These are phyloP conservation scores for Hyaloscypha variabilis DNA, from an alignment of 495 filamentous ascomycete species.

Conservation along the genomic window DNA sequence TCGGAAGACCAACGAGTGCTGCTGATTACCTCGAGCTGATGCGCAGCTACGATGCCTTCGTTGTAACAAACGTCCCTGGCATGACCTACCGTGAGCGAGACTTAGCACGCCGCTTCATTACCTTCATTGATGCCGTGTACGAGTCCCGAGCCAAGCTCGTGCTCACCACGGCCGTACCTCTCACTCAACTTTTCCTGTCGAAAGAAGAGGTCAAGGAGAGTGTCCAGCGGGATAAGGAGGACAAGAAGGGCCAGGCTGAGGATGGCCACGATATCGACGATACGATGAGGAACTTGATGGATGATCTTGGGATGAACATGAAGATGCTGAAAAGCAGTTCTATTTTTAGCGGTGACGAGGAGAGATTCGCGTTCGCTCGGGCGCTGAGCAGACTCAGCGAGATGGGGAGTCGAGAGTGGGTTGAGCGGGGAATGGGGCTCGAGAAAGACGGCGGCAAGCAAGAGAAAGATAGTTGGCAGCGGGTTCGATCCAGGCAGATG, in stretches of 20 bases:
- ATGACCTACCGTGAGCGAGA: constrained; percentile 90
- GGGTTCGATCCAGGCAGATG: constrained; percentile 66
- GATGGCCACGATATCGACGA: constrained; percentile 68
- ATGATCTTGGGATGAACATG: constrained; percentile 88
- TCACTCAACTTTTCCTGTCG: constrained; percentile 88
- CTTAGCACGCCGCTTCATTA: constrained; percentile 90
- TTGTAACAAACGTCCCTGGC: constrained; percentile 86
- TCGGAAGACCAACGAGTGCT: constrained; percentile 82
- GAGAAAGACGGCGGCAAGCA: constrained; percentile 58
- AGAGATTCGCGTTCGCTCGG: constrained; percentile 92
- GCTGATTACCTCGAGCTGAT: constrained; percentile 96
- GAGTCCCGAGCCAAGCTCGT: constrained; percentile 88
- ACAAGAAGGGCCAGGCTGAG: constrained; percentile 41
- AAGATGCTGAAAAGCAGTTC: constrained; percentile 80
- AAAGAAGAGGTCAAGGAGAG: constrained; percentile 68
- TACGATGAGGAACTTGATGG: constrained; percentile 89
- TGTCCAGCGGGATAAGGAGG: constrained; percentile 41
- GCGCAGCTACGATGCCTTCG: constrained; percentile 87
- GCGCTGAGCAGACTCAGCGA: constrained; percentile 83
- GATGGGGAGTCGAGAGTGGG: constrained; percentile 95
- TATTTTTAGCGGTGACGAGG: constrained; percentile 94
- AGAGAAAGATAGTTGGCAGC: constrained; percentile 67
- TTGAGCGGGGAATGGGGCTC: constrained; percentile 80
- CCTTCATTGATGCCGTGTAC: constrained; percentile 95
- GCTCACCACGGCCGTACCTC: constrained; percentile 82